Evolutionary conservation across 2,329 filamentous ascomycete species (phyloP), one percentile per base, ranked within the genome.

Genomic region (Aspergillus awamori): DNA sequence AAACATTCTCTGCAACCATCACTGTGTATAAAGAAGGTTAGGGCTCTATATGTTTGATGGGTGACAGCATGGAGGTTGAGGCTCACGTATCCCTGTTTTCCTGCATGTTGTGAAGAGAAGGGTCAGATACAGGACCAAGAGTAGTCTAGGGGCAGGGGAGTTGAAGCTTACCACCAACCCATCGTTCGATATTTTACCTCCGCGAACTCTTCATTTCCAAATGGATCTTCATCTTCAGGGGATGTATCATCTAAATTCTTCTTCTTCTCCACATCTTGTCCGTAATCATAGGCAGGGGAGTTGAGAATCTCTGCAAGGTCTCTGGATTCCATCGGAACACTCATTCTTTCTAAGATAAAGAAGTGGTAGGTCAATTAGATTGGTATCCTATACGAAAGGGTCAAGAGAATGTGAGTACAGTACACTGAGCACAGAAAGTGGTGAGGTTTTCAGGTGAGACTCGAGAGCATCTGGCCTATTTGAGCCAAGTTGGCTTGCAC

Each of bases 1-100:
- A 85, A 26, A 87, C 82, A 49, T 83, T 85, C 68, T 86, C 85
- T 4, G 84, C 84, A 28, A 87, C 80, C 82, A 87, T 86, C 58
- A 86, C 79, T 77, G 17, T 38, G 17, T 20, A 24, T n/a, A 26
- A 53, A n/a, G 4, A 36, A 43, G 11, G 53, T 68, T 58, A 68
- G 33, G 11, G 11, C 60, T 54, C n/a, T 17, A 26, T 36, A 11
- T 24, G 11, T 13, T 11, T 15, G 6, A 36, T 57, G 5, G 15
- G 17, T 17, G 15, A 5, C 33, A 8, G 13, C 8, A 45, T 5
- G 30, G 8, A 13, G 30, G 53, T 67, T 22, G 39, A 48, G 15
- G 60, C 66, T 69, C 72, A 78, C 76, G 71, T 68, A 77, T 70
- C 60, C 74, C 73, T 45, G 70, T 71, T 57, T 79, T 72, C 75